Evolutionary conservation across 768 basidiomycete genomes (phyloP), one percentile per base, ranked within the genome.

Genomic region (Hydnum rufescens): DNA sequence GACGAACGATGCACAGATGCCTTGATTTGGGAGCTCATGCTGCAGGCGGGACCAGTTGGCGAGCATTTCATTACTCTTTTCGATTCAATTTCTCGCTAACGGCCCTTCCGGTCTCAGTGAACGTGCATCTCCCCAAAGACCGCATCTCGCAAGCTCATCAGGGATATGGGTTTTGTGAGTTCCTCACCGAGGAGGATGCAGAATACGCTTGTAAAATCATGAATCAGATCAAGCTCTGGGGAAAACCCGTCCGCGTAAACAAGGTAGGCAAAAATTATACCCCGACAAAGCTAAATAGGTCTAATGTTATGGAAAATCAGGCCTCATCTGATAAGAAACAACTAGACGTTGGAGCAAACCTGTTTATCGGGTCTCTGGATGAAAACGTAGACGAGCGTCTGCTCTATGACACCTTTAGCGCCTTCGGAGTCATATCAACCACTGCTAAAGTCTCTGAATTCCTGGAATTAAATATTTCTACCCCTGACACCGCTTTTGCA

Each of bases 141-240:
- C 80, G 95, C 59, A 87, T 99, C 53, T 95, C 90, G 8, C 93
- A 92, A 86, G 74, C 86, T 1, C 95, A 97, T 64, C 95, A 99
- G 68, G 95, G 95, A 46, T 99, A 96, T 68, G 95, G 95, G 36
- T 99, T 99, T 70, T 96, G 93, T 75, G 95, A 99, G 72, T 97
- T 99, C 66, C 70, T 93, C 67, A 90, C 90, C 34, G 92, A 97
- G 70, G 92, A 95, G 65, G 95, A 97, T 68, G 90, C 95, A 57
- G 95, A 99, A 67, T 99, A 99, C 66, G 93, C 90, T 54, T 96
- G 93, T 75, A 95, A 96, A 74, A 96, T 97, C 60, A 96, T 97
- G 93, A 99, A 99, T 65, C 93, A 96, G 73, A 97, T 99, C 64
- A 99, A 99, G 67, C 67, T 99, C 51, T 99, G 85, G 77, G 95